Conservation (phyloP, 805 yeast genomes). For the Saccharomycopsis oosterbeekiorum region DNA sequence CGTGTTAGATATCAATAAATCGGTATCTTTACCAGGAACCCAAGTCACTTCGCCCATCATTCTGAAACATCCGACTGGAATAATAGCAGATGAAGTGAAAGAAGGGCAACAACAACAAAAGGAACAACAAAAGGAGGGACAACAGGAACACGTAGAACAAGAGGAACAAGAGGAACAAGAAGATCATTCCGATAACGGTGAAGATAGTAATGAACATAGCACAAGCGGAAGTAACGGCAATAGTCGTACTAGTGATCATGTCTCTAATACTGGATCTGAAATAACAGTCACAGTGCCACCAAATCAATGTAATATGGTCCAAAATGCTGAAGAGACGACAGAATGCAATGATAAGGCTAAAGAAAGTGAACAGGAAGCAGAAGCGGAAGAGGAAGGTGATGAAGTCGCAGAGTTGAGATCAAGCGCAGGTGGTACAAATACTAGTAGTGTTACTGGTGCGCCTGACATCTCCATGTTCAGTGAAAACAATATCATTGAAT, state of each 20-base stretch:
- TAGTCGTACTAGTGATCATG: not conserved
- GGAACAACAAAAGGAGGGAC: constrained; percentile 10
- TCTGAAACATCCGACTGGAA: not conserved
- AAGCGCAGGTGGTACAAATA: not conserved
- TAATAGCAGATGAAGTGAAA: constrained; percentile 12
- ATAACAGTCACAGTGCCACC: not conserved
- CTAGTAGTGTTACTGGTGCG: not conserved
- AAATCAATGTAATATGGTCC: not conserved
- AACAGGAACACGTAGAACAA: constrained; percentile 6
- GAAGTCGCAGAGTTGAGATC: not conserved
- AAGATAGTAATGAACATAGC: not conserved
- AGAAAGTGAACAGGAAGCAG: too few species aligned
- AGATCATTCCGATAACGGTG: constrained; percentile 14
- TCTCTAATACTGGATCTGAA: not conserved
- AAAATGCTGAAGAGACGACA: constrained; percentile 14
- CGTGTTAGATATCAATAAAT: not conserved
- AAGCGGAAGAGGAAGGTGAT: not conserved
- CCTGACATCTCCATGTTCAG: constrained; percentile 3
- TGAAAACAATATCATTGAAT: constrained; percentile 23
- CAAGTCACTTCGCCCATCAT: not conserved
- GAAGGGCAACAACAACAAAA: constrained; percentile 19
- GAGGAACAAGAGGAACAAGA: constrained; percentile 18
- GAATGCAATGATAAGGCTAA: constrained; percentile 23
- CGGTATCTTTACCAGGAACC: not conserved
- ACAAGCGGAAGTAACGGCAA: not conserved